These are phyloP conservation scores for Daldinia grandis DNA, from an alignment of 495 filamentous ascomycete genomes.

Conservation along the genomic window DNA sequence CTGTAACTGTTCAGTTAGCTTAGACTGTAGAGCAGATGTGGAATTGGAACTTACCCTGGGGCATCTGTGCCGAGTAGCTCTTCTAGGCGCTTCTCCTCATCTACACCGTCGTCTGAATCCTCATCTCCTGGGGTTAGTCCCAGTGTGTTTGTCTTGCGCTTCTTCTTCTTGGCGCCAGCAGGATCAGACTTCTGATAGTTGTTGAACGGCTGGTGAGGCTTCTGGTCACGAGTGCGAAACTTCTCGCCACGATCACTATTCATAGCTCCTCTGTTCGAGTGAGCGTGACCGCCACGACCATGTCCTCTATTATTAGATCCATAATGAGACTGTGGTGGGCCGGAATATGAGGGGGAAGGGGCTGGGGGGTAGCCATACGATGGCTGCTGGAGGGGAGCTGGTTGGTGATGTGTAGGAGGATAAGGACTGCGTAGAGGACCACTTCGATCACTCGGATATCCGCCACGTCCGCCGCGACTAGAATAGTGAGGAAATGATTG, in stretches of 20 bases:
- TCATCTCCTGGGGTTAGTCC: conserved; percentile 80
- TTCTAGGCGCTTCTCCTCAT: conserved; percentile 76
- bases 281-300: conserved; percentile 56
- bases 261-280: conserved; percentile 55
- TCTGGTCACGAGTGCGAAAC: conserved; percentile 53
- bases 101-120: conserved; percentile 74
- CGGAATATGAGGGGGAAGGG: conserved; percentile 45
- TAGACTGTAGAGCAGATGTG: conserved; percentile 18
- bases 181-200: conserved; percentile 69
- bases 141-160: conserved; percentile 78
- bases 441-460: conserved; percentile 46
- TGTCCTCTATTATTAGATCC: conserved; percentile 54
- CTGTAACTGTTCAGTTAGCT: conserved; percentile 50
- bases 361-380: conserved; percentile 50
- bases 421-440: conserved; percentile 35
- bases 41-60: conserved; percentile 52
- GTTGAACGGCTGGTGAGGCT: conserved; percentile 46
- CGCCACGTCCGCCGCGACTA: conserved; percentile 42
- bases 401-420: conserved; percentile 37
- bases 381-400: conserved; percentile 44
- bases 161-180: conserved; percentile 75
- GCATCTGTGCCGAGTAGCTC: conserved; percentile 63
- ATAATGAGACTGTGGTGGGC: conserved; percentile 52
- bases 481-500: conserved; percentile 40
- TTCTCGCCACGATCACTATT: conserved; percentile 60